Conservation (phyloP, 2,329 filamentous ascomycete genomes). For the Fusarium siculi region DNA sequence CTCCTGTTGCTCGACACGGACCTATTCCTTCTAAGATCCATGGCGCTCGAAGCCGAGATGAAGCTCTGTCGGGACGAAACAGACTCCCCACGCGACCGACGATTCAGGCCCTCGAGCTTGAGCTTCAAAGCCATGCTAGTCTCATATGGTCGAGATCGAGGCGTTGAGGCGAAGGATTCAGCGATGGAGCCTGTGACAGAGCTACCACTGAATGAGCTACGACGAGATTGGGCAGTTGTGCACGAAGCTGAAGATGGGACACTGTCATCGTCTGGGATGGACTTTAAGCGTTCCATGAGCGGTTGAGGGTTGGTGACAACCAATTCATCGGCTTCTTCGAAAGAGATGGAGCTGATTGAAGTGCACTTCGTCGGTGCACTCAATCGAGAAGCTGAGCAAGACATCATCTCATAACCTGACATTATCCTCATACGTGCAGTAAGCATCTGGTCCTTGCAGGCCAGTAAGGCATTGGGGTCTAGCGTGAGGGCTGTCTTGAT, state of each 20-base stretch:
- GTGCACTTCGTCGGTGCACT: rapidly evolving
- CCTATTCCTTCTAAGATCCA: slow-evolving; percentile 12
- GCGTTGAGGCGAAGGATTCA: not conserved
- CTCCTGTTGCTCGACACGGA: not conserved
- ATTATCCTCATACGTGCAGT: not conserved
- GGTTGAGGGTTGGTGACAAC: not conserved
- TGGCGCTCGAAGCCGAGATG: not conserved
- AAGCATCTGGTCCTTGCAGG: not conserved
- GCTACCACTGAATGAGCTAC: slow-evolving; percentile 14
- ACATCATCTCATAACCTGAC: not conserved
- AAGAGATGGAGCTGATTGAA: rapidly evolving
- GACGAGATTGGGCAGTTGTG: not conserved
- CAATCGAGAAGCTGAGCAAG: not conserved
- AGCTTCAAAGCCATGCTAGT: not conserved
- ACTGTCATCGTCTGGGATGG: not conserved
- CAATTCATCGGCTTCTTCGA: not conserved
- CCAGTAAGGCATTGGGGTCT: not conserved
- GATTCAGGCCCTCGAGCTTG: slow-evolving; percentile 22
- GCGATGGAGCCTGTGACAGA: not conserved
- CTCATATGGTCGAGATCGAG: slow-evolving; percentile 6
- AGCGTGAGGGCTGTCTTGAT: rapidly evolving
- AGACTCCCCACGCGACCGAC: slow-evolving; percentile 2
- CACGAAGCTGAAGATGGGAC: not conserved
- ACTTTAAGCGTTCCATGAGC: not conserved
- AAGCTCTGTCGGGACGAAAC: slow-evolving; percentile 5